These are phyloP conservation scores for Artemisia tridentata DNA, from an alignment of 129 eudicot species.

Conservation along the genomic window DNA sequence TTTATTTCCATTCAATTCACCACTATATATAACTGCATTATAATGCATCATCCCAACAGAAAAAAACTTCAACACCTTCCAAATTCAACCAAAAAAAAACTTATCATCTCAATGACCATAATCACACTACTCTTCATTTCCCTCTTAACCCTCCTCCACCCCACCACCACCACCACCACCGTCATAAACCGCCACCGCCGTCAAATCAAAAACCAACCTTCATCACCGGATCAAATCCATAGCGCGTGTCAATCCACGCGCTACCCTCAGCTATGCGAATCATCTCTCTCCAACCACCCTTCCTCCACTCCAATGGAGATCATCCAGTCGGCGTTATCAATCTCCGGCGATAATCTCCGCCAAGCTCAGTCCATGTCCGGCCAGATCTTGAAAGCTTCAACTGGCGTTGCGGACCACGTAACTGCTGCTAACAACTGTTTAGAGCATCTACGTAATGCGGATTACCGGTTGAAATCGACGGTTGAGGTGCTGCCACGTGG, in stretches of 20 bases:
- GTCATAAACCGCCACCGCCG: not conserved
- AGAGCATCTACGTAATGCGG: conserved; percentile 39
- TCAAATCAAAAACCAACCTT: not conserved
- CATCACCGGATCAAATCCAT: conserved; percentile 28
- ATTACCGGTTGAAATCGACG: conserved; percentile 37
- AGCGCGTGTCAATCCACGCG: conserved; percentile 70
- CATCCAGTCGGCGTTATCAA: conserved; percentile 45
- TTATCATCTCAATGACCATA: conserved; percentile 45
- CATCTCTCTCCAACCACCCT: conserved; percentile 32
- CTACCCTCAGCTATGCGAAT: conserved; percentile 41
- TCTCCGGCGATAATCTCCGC: conserved; percentile 38
- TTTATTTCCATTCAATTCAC: not conserved
- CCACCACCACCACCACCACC: conserved; percentile 30
- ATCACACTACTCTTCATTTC: conserved; percentile 41
- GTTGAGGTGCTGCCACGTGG: conserved; percentile 48
- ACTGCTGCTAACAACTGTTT: conserved; percentile 57
- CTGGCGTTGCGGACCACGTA: conserved; percentile 37
- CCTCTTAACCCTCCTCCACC: conserved; percentile 41
- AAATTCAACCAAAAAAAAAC: conserved; percentile 9
- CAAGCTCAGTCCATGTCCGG: conserved; percentile 43
- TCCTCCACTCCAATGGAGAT: conserved; percentile 27
- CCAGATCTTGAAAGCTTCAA: conserved; percentile 33
- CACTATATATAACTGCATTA: not conserved
- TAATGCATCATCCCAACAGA: conserved; percentile 21
- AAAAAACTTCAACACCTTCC: conserved; percentile 25